Percentiles rank a stretch among this genome's conserved stretches.
Conservation (phyloP, 139 green algal species). For the Diplosphaera chodatii region DNA sequence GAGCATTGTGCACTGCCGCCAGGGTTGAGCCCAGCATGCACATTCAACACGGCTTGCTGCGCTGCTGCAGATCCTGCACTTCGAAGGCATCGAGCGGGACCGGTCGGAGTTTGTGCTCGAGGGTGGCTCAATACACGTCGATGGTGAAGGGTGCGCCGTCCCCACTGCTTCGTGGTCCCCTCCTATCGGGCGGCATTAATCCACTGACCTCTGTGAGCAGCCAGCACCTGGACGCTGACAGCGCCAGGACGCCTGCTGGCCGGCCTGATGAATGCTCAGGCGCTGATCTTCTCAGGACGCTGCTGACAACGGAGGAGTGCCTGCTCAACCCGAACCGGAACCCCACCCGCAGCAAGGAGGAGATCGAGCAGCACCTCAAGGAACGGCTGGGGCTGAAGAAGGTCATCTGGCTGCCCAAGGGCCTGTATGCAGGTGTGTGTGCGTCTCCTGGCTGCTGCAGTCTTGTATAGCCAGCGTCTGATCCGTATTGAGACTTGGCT, state of each 20-base stretch:
- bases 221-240: no score
- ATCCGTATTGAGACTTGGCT: no score
- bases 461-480: no score
- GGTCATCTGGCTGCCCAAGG: conserved; percentile 66
- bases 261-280: no score
- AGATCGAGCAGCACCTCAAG: conserved; percentile 57
- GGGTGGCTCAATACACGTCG: conserved; percentile 55
- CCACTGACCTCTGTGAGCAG: no score
- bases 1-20: no score
- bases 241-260: no score
- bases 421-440: conserved; percentile 22
- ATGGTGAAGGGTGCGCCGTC: conserved; percentile 44
- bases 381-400: conserved; percentile 50
- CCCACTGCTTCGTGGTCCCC: no score
- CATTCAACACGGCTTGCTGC: no score
- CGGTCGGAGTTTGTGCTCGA: conserved; percentile 48
- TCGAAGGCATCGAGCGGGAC: conserved; percentile 19
- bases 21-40: no score
- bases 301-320: conserved; percentile 74
- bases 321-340: conserved; percentile 73
- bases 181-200: no score
- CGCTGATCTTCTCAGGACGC: conserved; percentile 37
- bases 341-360: conserved; percentile 44
- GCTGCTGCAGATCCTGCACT: conserved; percentile 9
- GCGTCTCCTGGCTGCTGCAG: no score